Evolutionary conservation across 2,329 filamentous ascomycete species (phyloP).

Genomic region (Pyricularia pennisetigena): DNA sequence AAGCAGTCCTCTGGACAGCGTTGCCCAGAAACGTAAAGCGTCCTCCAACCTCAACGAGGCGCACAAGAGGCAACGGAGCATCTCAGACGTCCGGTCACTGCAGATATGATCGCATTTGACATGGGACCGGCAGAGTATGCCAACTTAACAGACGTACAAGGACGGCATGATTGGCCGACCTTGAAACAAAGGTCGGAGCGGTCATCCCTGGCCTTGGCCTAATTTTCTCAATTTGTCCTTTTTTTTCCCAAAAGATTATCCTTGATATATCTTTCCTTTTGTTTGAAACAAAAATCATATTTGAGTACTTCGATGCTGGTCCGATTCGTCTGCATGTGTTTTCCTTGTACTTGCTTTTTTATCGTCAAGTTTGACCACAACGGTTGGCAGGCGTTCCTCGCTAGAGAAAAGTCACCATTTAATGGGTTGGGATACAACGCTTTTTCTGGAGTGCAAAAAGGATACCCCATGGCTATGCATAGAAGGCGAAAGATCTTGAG

Average conservation of each 20-base stretch:
- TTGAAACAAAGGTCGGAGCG: not conserved
- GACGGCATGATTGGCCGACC: constrained; percentile 5
- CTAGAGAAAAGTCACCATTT: constrained; percentile 3
- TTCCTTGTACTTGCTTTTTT: not conserved
- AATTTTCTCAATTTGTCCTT: not conserved
- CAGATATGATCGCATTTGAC: constrained; percentile 5
- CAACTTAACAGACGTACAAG: constrained; percentile 3
- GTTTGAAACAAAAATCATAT: not conserved
- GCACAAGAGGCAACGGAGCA: constrained; percentile 50
- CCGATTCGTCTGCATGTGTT: not conserved
- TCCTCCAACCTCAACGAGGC: constrained; percentile 25
- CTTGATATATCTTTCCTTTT: not conserved
- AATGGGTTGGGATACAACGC: constrained; percentile 1
- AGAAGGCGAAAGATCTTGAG: not conserved
- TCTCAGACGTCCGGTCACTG: constrained; percentile 39
- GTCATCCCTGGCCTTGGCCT: constrained; percentile 5
- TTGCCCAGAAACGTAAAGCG: constrained; percentile 46
- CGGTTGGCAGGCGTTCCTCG: not conserved
- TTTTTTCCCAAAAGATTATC: not conserved
- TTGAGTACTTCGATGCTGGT: not conserved
- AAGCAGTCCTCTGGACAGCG: constrained; percentile 38
- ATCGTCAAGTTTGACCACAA: not conserved
- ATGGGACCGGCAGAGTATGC: not conserved
- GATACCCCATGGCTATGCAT: not conserved
- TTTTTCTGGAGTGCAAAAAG: constrained; percentile 3